These are phyloP conservation scores for Delitschia confertaspora DNA, from an alignment of 495 filamentous ascomycete genomes.

Conservation along the genomic window DNA sequence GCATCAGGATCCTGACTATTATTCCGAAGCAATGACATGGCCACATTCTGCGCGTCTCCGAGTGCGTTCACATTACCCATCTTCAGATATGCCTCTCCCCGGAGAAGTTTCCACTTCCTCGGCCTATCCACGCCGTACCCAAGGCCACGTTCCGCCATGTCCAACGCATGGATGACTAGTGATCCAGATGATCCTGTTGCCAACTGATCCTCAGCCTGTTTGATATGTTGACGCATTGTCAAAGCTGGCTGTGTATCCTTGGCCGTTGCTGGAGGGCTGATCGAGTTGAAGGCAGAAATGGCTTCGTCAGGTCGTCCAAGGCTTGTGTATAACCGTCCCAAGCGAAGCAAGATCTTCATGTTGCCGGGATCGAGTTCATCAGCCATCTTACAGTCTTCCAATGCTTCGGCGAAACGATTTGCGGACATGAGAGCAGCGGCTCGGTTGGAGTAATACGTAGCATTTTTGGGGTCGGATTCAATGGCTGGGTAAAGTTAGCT, in stretches of 20 bases:
- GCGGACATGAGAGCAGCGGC: conserved; percentile 88
- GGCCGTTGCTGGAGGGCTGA: conserved; percentile 65
- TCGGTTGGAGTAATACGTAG: conserved; percentile 90
- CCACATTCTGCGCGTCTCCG: conserved; percentile 85
- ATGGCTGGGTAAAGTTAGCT: conserved; percentile 51
- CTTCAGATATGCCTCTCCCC: conserved; percentile 88
- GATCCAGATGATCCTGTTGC: conserved; percentile 65
- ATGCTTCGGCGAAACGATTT: conserved; percentile 62
- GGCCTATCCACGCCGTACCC: conserved; percentile 66
- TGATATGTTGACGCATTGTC: conserved; percentile 75
- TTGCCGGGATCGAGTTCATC: conserved; percentile 74
- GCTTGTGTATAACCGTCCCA: conserved; percentile 79
- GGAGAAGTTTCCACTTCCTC: conserved; percentile 85
- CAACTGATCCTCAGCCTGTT: conserved; percentile 69
- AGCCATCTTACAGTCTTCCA: conserved; percentile 76
- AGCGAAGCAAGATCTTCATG: conserved; percentile 74
- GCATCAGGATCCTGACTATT: conserved; percentile 93
- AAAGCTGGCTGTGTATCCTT: conserved; percentile 73
- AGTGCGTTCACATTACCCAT: conserved; percentile 83
- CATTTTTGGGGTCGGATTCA: conserved; percentile 63
- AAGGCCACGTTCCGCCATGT: conserved; percentile 73
- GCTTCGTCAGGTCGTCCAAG: conserved; percentile 81
- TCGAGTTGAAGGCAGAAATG: conserved; percentile 62
- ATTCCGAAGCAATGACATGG: conserved; percentile 71
- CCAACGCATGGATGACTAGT: conserved; percentile 85